Evolutionary conservation across 1,284 basidiomycete genomes (phyloP), one percentile per base, ranked within the genome.

Genomic region (Puccinia hordei): DNA sequence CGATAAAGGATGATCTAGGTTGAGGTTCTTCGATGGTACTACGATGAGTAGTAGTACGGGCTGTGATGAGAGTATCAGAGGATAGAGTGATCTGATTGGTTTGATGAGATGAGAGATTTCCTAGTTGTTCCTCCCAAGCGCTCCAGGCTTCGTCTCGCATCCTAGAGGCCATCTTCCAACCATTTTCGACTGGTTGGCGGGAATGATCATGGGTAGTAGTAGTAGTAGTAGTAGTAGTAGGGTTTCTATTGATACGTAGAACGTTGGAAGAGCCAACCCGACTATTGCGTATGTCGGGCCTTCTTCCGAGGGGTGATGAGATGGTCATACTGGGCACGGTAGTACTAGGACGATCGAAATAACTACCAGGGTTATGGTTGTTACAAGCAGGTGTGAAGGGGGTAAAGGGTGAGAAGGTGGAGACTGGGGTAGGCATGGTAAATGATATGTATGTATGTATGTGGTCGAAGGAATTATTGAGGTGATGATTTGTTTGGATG

Each of bases 81-180:
- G 59, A 38, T 3, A 63, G 59, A 10, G 33, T 27, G 10, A 38
- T 63, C 12, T 8, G 33, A 3, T 35, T 19, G 59, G 59, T 63
- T 19, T 27, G 33, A 35, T 27, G n/a, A 12, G 49, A 2, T 1
- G 49, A 69, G 24, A 69, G 17, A 41, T 69, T 69, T 35, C 66
- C 66, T 12, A 53, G 19, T 15, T 53, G 41, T 69, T 46, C 24
- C 13, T 53, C 41, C 66, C 66, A 69, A 1, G 66, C 49, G 66
- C 66, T 69, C 49, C 41, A 69, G 1, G 66, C 66, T 49, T 69
- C 66, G 22, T 69, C 66, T 49, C 66, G 33, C 49, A 69, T 69
- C 2, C 66, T n/a, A 27, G 41, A 69, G 24, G 66, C 66, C 66
- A 69, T 27, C 24, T 38, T 46, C 66, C 66, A 69, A 10, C 66